Conservation (phyloP, 371 early-diverging fungal species). For the Mucor velutinosus region DNA sequence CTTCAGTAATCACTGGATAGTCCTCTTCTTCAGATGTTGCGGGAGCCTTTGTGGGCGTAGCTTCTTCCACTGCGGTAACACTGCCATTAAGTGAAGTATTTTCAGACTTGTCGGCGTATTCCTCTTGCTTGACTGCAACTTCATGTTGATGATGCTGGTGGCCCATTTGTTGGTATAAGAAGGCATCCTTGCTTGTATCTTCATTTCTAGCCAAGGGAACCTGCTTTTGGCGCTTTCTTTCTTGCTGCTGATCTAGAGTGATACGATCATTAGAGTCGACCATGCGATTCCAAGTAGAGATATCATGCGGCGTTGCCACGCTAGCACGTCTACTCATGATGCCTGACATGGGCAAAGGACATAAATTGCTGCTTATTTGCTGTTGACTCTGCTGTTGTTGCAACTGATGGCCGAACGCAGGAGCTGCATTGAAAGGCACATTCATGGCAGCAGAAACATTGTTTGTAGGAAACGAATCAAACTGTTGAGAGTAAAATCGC, state of each 20-base stretch:
- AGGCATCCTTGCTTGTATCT: not conserved
- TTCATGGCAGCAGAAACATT: not conserved
- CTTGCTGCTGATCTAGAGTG: not conserved
- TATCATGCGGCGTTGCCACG: slow-evolving; percentile 23
- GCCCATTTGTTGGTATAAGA: not conserved
- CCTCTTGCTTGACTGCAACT: not conserved
- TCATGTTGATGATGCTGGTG: not conserved
- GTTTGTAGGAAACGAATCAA: not conserved
- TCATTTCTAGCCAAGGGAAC: not conserved
- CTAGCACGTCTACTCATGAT: slow-evolving; percentile 17
- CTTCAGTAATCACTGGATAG: slow-evolving; percentile 36
- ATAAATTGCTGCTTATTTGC: not conserved
- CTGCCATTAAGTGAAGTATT: not conserved
- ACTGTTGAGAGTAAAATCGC: slow-evolving; percentile 21
- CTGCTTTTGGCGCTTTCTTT: not conserved
- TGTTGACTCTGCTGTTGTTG: not conserved
- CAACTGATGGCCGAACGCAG: not conserved
- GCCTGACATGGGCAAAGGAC: slow-evolving; percentile 27
- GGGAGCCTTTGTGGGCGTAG: not conserved
- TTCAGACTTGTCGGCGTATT: not conserved
- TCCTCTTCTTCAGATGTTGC: slow-evolving; percentile 9
- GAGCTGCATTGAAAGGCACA: not conserved
- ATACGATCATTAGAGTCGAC: not conserved
- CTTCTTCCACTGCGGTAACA: slow-evolving; percentile 1
- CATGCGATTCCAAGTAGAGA: slow-evolving; percentile 22